Evolutionary conservation across 495 filamentous ascomycete genomes (phyloP), one percentile per base, ranked within the genome.

Genomic region (Massariosphaeria phaeospora): DNA sequence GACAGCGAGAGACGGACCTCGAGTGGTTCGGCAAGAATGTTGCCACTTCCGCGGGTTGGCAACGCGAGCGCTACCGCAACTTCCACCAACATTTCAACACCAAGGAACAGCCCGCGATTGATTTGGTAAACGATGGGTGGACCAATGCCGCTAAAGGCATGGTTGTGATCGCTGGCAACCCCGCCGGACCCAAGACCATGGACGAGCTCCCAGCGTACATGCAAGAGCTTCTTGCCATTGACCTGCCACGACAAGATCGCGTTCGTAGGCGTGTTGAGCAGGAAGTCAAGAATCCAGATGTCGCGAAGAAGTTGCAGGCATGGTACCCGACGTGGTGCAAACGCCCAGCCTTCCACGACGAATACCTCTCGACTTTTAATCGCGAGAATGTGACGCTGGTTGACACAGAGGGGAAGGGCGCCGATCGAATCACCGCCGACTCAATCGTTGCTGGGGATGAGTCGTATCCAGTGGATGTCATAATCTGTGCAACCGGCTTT

Each of bases 361-460:
- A 64, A 18, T 68, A 68, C 45, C 57, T 68, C 11, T 31, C 15
- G 13, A 39, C 47, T 0, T 70, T 68, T 57, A 70, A 68, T 39
- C 48, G 44, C 3, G 27, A 33, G 1, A 56, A 68, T 27, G 67
- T 70, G 18, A 43, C 52, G 2, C 72, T 81, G 11, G 60, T 81
- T 27, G 76, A 80, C 63, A 81, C 77, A 2, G 67, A 75, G 30
- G 78, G 76, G n/a, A 73, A 72, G 59, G 75, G 77, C 17, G 46
- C 76, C 9, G 69, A 72, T 18, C 50, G 70, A 27, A 52, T 74
- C 2, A 76, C 72, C 3, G 34, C 57, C 9, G 48, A 46, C 13
- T 70, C 69, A 2, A 49, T 79, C 23, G 69, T 77, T 0, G 67
- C 67, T 20, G 66, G 57, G 25, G 72, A 66, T 29, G 51, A 65